Evolutionary conservation across 83 land plant species (phyloP), one percentile per base, ranked within the genome.

Genomic region (Picea mariana): DNA sequence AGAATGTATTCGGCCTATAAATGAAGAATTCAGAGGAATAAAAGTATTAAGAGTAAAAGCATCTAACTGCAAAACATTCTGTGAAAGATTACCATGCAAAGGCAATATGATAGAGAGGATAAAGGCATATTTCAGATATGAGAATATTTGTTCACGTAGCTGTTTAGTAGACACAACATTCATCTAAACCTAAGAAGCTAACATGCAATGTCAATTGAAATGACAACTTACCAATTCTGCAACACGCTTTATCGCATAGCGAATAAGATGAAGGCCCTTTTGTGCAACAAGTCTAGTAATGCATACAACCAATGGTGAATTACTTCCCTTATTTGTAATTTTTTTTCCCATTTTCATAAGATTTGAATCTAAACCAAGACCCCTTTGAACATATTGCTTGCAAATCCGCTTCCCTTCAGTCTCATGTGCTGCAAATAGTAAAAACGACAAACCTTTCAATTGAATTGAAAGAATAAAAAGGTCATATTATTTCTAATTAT

Each of bases 221-320:
- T 31, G 27, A 21, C 26, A 64, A 77, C 90, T 83, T 85, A 92
- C 94, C 81, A 86, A 86, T 75, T 90, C 88, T 80, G 87, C 83
- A 61, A 90, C 82, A 68, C 76, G 87, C 23, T 80, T 83, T 21
- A 90, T 83, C 23, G 94, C 94, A 86, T 88, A 83, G 24, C 85
- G 81, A 59, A 92, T 90, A 80, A 92, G 87, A 84, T 92, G 94
- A 77, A 92, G 92, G 68, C 94, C 94, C 81, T 92, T 92, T 65
- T 92, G 94, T 79, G 92, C 86, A 58, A 92, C 94, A 81, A 92
- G 80, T 84, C 94, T 42, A 31, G 89, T 90, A 34, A 92, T 90
- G 80, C 94, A 92, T 18, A 92, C 85, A 80, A 92, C 87, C 73
- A 92, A 75, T 4, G 94, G 94, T 31, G 81, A 81, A n/a, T 55